Conservation (phyloP, 192 early-diverging fungal species). For the Coemansia sp. region DNA sequence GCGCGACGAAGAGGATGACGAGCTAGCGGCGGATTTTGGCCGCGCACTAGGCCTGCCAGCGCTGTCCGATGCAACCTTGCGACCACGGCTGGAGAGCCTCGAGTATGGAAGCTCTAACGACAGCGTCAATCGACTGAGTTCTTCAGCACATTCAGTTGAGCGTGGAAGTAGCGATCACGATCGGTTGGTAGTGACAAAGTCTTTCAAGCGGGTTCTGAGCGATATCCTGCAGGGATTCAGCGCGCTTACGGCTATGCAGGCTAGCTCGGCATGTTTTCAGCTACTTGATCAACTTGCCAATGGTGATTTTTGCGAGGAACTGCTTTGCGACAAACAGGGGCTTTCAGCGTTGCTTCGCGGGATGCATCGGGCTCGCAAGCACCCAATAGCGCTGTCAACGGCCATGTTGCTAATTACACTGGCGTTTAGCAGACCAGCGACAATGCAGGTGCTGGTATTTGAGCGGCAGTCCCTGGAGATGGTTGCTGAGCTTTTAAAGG, state of each 20-base stretch:
- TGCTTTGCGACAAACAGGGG: conserved; percentile 29
- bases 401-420: conserved; percentile 23
- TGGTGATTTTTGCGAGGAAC: conserved; percentile 28
- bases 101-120: neutral
- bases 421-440: conserved; percentile 23
- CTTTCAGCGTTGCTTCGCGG: conserved; percentile 28
- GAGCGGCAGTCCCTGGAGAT: conserved; percentile 45
- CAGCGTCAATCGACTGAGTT: too few species aligned
- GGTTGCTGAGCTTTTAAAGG: conserved; percentile 37
- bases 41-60: conserved; percentile 16
- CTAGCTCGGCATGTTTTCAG: conserved; percentile 13
- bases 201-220: conserved; percentile 27
- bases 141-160: neutral
- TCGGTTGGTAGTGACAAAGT: neutral
- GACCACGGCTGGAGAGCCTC: conserved; percentile 14
- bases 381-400: conserved; percentile 11
- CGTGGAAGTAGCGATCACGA: neutral
- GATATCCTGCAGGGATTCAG: conserved; percentile 26
- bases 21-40: conserved; percentile 13
- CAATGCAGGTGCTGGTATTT: conserved; percentile 46
- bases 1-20: conserved; percentile 24
- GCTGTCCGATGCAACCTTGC: neutral
- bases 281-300: conserved; percentile 24
- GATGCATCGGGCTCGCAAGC: conserved; percentile 29
- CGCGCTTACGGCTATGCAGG: neutral